A percentile compares a stretch with the other conserved stretches of the same genome.
Evolutionary conservation across 257 asterid genomes (phyloP).

Genomic region (Solanum rostratum): DNA sequence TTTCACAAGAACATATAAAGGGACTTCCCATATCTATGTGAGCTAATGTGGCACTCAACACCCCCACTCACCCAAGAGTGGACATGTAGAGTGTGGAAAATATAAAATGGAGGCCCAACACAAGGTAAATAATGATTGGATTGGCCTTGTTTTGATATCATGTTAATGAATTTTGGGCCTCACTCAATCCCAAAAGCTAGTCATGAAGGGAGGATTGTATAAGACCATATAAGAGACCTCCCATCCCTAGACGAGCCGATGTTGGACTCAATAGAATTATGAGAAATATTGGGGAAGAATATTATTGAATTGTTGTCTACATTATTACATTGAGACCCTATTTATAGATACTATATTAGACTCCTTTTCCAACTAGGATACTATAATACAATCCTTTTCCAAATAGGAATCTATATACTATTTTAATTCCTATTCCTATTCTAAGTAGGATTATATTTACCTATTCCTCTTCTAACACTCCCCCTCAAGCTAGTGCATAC

Average conservation of each 20-base stretch:
- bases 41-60: not conserved
- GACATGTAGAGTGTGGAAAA: not conserved
- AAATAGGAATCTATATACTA: too few relatives aligned
- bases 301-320: too few relatives aligned
- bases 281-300: too few relatives aligned
- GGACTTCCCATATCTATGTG: not conserved
- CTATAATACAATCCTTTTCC: too few relatives aligned
- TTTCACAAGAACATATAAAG: not conserved
- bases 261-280: not conserved
- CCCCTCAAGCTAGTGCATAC: too few relatives aligned
- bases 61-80: not conserved
- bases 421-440: too few relatives aligned
- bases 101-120: not conserved
- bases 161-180: not conserved
- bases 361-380: too few relatives aligned
- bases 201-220: not conserved
- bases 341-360: too few relatives aligned
- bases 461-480: too few relatives aligned
- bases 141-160: not conserved
- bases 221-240: not conserved
- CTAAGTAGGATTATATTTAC: too few relatives aligned
- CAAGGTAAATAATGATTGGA: not conserved
- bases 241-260: not conserved
- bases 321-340: too few relatives aligned
- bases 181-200: not conserved